A percentile compares a stretch with the other conserved stretches of the same genome.
Evolutionary conservation across 1,284 basidiomycete genomes (phyloP).

Genomic region (Trichosporon ovoides): DNA sequence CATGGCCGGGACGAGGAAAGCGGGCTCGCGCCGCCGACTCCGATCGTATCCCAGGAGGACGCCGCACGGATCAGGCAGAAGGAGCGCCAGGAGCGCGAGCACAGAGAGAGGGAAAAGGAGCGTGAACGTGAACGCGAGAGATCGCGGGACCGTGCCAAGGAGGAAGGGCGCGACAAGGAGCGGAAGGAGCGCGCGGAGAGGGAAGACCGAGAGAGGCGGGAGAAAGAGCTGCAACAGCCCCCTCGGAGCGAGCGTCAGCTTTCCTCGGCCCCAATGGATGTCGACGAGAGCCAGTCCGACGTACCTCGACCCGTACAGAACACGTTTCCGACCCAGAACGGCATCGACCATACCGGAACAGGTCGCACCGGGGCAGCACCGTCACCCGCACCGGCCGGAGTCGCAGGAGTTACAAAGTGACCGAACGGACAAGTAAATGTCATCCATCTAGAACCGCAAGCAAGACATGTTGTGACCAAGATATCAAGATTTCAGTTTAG

Average conservation of each 20-base stretch:
- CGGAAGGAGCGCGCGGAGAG: not conserved
- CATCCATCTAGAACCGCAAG: no score
- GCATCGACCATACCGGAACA: not conserved
- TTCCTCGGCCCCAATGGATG: slow-evolving; percentile 7
- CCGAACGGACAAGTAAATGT: no score
- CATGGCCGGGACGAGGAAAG: slow-evolving; percentile 31
- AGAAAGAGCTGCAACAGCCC: not conserved
- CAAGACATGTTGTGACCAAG: no score
- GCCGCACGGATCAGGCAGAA: not conserved
- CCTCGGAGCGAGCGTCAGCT: not conserved
- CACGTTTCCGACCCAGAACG: not conserved
- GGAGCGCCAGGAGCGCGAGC: slow-evolving; percentile 13
- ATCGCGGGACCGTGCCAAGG: not conserved
- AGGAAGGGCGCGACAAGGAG: not conserved
- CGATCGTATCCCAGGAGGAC: slow-evolving; percentile 4
- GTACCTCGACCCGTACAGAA: not conserved
- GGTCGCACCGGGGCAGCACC: no score
- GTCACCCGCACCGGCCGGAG: no score
- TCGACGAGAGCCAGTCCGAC: slow-evolving; percentile 4
- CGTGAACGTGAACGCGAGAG: not conserved
- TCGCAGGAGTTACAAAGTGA: no score
- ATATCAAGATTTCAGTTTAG: no score
- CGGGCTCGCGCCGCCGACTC: not conserved
- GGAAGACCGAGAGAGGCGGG: not conserved
- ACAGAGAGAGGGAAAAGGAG: not conserved